Conservation (phyloP, 345 rosid genomes). For the Eucalyptus curtisii region DNA sequence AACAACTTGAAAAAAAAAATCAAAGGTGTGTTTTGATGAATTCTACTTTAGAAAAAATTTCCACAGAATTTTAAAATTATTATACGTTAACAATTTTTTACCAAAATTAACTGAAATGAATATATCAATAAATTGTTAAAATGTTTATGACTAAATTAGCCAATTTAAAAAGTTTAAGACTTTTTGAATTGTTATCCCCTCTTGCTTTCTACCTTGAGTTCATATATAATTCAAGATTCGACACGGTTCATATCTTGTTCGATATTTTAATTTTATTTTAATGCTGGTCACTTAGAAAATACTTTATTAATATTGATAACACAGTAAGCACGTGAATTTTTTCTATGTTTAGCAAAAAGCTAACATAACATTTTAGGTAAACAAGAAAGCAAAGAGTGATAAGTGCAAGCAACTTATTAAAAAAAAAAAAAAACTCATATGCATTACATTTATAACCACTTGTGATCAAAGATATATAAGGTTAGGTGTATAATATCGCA, state of each 20-base stretch:
- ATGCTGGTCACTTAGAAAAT: not conserved
- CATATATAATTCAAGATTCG: not conserved
- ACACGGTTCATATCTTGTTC: not conserved
- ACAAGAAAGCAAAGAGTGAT: not conserved
- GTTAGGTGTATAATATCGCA: not conserved
- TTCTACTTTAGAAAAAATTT: not conserved
- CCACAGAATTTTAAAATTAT: not conserved
- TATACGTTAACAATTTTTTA: not conserved
- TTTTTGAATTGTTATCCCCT: not conserved
- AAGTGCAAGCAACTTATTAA: not conserved
- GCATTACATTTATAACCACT: not conserved
- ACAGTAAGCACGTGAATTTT: not conserved
- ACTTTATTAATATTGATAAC: not conserved
- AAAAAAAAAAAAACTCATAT: not conserved
- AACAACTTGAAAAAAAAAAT: not conserved
- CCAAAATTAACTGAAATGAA: fast-evolving
- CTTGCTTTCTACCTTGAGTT: not conserved
- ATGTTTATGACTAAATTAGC: fast-evolving
- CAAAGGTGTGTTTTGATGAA: not conserved
- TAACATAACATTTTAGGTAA: not conserved
- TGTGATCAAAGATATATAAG: not conserved
- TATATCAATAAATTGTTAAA: not conserved
- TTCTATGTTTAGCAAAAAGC: not conserved
- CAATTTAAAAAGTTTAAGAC: not conserved
- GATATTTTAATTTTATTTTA: not conserved